Conservation (phyloP, 2,329 filamentous ascomycete species). For the Chaetomium globosum region DNA sequence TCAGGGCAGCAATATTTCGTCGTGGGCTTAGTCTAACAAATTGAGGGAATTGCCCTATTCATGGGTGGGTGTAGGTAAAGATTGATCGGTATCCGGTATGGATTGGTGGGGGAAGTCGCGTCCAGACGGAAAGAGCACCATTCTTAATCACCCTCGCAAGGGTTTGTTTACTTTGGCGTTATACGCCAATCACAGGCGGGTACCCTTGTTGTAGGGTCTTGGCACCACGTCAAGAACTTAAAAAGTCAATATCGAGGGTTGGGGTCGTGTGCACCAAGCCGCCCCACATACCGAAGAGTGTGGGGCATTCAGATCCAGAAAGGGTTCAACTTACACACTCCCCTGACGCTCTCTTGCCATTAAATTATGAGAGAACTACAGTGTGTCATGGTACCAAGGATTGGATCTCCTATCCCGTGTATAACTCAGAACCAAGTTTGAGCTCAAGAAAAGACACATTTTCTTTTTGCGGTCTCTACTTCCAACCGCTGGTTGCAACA, state of each 20-base stretch:
- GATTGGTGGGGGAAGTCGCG: slow-evolving; percentile 29
- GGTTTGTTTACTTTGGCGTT: slow-evolving; percentile 38
- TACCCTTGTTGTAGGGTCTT: background rate
- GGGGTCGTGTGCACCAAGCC: background rate
- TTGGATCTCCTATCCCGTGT: background rate
- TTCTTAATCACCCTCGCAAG: slow-evolving; percentile 22
- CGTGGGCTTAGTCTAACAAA: slow-evolving; percentile 7
- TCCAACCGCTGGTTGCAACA: background rate
- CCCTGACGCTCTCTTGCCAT: background rate
- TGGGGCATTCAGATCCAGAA: slow-evolving; percentile 5
- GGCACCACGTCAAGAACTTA: background rate
- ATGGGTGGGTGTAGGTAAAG: slow-evolving; percentile 7
- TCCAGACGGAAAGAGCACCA: slow-evolving; percentile 17
- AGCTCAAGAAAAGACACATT: background rate
- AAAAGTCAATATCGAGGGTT: background rate
- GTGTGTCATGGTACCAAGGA: background rate
- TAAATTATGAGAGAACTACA: background rate
- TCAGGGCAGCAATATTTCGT: slow-evolving; percentile 8
- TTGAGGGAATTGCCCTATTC: background rate
- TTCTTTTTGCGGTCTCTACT: background rate
- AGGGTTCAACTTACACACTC: slow-evolving; percentile 3
- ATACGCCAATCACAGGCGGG: slow-evolving; percentile 32
- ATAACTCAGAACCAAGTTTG: background rate
- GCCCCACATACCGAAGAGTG: too few relatives aligned
- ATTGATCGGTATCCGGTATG: background rate